These are phyloP conservation scores for Erodium trifolium DNA, from an alignment of 441 rosid genomes.

Conservation along the genomic window DNA sequence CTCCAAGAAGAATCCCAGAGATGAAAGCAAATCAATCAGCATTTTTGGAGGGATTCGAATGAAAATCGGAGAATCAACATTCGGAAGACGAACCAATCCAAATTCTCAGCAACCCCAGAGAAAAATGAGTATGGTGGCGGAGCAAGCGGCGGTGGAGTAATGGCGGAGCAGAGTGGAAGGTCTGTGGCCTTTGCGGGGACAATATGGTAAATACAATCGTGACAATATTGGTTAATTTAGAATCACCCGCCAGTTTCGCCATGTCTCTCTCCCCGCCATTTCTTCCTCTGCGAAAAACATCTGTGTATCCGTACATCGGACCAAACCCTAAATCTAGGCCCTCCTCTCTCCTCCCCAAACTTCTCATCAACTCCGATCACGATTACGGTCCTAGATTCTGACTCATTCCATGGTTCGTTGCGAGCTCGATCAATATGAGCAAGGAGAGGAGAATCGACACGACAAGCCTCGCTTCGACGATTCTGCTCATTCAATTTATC, in stretches of 20 bases:
- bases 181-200: too few relatives aligned
- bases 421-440: neutral
- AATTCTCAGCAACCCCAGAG: too few relatives aligned
- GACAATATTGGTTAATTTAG: too few relatives aligned
- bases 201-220: too few relatives aligned
- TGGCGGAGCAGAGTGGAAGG: too few relatives aligned
- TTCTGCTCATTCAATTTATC: neutral
- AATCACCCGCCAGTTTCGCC: constrained; percentile 32
- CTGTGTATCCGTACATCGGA: constrained; percentile 13
- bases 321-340: constrained; percentile 19
- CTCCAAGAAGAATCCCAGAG: too few relatives aligned
- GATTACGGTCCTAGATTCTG: neutral
- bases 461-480: neutral
- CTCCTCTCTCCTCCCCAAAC: neutral
- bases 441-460: neutral
- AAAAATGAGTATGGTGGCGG: too few relatives aligned
- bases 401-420: neutral
- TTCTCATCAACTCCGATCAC: neutral
- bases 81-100: too few relatives aligned
- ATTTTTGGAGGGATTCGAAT: too few relatives aligned
- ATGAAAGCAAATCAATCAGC: too few relatives aligned
- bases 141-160: too few relatives aligned
- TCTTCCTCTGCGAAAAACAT: constrained; percentile 36
- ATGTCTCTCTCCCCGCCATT: constrained; percentile 49
- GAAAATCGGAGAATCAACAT: too few relatives aligned